Percentiles rank a stretch among this genome's conserved stretches.
Evolutionary conservation across 2,329 filamentous ascomycete genomes (phyloP).

Genomic region (Xylaria digitata): DNA sequence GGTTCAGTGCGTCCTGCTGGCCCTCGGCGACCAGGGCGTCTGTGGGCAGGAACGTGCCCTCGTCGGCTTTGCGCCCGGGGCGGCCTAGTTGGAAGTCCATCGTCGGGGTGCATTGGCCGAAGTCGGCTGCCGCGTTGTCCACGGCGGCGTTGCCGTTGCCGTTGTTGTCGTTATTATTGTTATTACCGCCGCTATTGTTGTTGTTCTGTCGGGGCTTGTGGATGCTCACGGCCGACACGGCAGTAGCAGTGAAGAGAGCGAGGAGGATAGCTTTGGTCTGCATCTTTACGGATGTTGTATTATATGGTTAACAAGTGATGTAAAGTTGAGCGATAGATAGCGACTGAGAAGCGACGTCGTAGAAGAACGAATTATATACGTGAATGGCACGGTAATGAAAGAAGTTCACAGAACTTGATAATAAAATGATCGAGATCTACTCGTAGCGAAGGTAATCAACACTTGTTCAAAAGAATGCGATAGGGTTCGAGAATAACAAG

Average conservation of each 20-base stretch:
- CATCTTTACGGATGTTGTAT: slow-evolving; percentile 34
- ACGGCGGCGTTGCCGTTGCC: slow-evolving; percentile 41
- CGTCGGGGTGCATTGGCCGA: slow-evolving; percentile 61
- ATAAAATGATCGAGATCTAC: slow-evolving; percentile 37
- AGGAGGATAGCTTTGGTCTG: slow-evolving; percentile 41
- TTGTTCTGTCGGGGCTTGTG: slow-evolving; percentile 35
- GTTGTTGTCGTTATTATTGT: slow-evolving; percentile 23
- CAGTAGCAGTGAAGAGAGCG: slow-evolving; percentile 38
- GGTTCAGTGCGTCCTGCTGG: slow-evolving; percentile 68
- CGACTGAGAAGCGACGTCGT: slow-evolving; percentile 17
- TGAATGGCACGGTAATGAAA: slow-evolving; percentile 30
- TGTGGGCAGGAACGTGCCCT: slow-evolving; percentile 69
- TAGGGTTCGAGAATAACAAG: neutral
- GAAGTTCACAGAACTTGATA: slow-evolving; percentile 40
- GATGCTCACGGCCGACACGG: slow-evolving; percentile 32
- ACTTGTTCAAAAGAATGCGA: neutral
- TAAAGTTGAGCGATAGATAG: neutral
- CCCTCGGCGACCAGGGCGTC: slow-evolving; percentile 66
- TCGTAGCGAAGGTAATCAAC: slow-evolving; percentile 35
- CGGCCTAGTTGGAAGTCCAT: slow-evolving; percentile 69
- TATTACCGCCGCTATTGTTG: slow-evolving; percentile 30
- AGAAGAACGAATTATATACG: slow-evolving; percentile 18
- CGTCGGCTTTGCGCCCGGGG: slow-evolving; percentile 59
- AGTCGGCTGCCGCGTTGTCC: slow-evolving; percentile 55
- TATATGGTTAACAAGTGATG: neutral